phyloP scores from a whole-genome alignment of 139 green algal species.

The Coccomyxa sp. region DNA sequence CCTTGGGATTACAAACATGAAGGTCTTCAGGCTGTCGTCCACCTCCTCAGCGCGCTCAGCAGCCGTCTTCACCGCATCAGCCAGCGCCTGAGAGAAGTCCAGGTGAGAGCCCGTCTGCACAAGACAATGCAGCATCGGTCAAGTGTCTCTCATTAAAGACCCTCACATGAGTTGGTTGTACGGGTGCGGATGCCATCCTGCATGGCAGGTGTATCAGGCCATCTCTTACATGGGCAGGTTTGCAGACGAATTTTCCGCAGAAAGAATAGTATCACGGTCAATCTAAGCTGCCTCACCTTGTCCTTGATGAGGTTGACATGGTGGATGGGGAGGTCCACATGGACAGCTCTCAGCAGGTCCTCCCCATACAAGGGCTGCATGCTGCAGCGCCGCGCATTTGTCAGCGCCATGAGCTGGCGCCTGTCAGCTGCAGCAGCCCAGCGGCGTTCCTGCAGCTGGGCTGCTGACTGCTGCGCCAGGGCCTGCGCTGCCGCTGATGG shows the following conservation, averaged over 20 bases:
- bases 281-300: too few species aligned
- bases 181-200: too few species aligned
- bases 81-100: slow-evolving; percentile 13
- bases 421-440: slow-evolving; percentile 23
- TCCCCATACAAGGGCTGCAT: slow-evolving; percentile 4
- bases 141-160: too few species aligned
- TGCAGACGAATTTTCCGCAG: too few species aligned
- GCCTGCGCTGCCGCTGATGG: neutral
- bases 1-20: slow-evolving; percentile 81
- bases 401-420: neutral
- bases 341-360: slow-evolving; percentile 25
- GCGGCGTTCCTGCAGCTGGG: neutral
- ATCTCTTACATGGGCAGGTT: too few species aligned
- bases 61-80: slow-evolving; percentile 27
- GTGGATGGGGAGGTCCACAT: slow-evolving; percentile 4
- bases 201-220: too few species aligned
- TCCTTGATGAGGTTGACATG: slow-evolving; percentile 12
- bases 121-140: too few species aligned
- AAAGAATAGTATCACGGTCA: too few species aligned
- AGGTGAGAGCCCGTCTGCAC: slow-evolving; percentile 9
- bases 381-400: neutral
- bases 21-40: slow-evolving; percentile 62
- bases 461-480: neutral
- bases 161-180: too few species aligned
- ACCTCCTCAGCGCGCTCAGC: slow-evolving; percentile 23